phyloP scores from a whole-genome alignment of 176 grass and related monocot genomes.

The Eleusine indica region DNA sequence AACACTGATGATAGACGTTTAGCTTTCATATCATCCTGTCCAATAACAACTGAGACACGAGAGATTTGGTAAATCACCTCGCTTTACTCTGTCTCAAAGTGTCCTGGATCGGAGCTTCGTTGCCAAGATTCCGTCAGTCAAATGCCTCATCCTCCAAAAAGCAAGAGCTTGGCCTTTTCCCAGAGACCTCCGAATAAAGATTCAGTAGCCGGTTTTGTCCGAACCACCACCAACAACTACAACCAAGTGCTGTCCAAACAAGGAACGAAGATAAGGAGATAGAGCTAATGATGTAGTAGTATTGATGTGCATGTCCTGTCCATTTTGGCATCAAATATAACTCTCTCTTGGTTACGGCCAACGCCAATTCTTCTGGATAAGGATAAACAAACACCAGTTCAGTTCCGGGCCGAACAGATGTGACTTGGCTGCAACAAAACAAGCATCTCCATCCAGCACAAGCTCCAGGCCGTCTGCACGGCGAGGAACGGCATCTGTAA shows the following conservation, averaged over 20 bases:
- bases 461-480: slow-evolving; percentile 23
- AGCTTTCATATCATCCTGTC: background rate
- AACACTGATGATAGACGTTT: background rate
- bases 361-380: background rate
- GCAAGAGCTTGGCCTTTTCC: slow-evolving; percentile 34
- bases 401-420: background rate
- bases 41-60: background rate
- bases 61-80: slow-evolving; percentile 1
- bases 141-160: slow-evolving; percentile 25
- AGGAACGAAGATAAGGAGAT: background rate
- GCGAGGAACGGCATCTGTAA: slow-evolving; percentile 18
- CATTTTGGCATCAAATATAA: background rate
- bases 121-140: slow-evolving; percentile 39
- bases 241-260: background rate
- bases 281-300: background rate
- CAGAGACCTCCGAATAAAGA: slow-evolving; percentile 8
- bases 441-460: slow-evolving; percentile 20
- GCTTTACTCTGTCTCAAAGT: background rate
- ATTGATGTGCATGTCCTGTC: slow-evolving; percentile 8
- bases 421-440: background rate
- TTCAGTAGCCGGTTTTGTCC: slow-evolving; percentile 12
- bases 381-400: slow-evolving; percentile 20
- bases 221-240: slow-evolving; percentile 18
- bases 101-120: background rate
- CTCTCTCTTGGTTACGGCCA: background rate